phyloP scores from a whole-genome alignment of 495 filamentous ascomycete species.

The Cetradonia linearis region DNA sequence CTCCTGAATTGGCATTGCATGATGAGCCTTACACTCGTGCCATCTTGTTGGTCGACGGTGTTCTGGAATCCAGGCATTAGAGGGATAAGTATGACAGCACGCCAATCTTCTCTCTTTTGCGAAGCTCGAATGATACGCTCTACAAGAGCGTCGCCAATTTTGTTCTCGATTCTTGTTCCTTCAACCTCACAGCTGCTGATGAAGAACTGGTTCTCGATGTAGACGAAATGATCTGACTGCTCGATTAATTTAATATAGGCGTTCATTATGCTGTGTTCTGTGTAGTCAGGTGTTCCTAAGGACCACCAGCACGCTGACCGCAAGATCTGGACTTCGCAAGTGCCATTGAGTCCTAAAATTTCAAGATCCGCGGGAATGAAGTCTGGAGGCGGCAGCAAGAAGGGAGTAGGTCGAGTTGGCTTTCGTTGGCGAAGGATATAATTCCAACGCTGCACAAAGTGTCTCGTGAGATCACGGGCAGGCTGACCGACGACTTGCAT shows the following conservation, averaged over 20 bases:
- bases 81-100: slow-evolving; percentile 87
- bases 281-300: slow-evolving; percentile 68
- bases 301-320: slow-evolving; percentile 88
- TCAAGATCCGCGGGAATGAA: slow-evolving; percentile 78
- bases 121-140: slow-evolving; percentile 80
- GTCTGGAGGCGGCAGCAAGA: slow-evolving; percentile 87
- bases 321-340: slow-evolving; percentile 92
- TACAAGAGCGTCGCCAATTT: slow-evolving; percentile 90
- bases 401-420: slow-evolving; percentile 86
- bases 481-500: slow-evolving; percentile 99
- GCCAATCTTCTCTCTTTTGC: slow-evolving; percentile 80
- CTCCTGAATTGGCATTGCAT: slow-evolving; percentile 97
- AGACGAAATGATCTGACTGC: slow-evolving; percentile 92
- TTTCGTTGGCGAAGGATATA: slow-evolving; percentile 91
- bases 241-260: slow-evolving; percentile 93
- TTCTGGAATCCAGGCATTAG: slow-evolving; percentile 98
- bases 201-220: slow-evolving; percentile 99
- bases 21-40: slow-evolving; percentile 87
- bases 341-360: slow-evolving; percentile 76
- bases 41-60: slow-evolving; percentile 85
- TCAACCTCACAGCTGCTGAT: slow-evolving; percentile 87
- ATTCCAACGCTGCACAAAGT: slow-evolving; percentile 99
- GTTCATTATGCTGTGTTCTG: slow-evolving; percentile 89
- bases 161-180: slow-evolving; percentile 77
- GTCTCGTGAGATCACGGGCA: slow-evolving; percentile 83